Conservation (phyloP, 1,139 yeast species). For the Magnusiomyces paraingens region DNA sequence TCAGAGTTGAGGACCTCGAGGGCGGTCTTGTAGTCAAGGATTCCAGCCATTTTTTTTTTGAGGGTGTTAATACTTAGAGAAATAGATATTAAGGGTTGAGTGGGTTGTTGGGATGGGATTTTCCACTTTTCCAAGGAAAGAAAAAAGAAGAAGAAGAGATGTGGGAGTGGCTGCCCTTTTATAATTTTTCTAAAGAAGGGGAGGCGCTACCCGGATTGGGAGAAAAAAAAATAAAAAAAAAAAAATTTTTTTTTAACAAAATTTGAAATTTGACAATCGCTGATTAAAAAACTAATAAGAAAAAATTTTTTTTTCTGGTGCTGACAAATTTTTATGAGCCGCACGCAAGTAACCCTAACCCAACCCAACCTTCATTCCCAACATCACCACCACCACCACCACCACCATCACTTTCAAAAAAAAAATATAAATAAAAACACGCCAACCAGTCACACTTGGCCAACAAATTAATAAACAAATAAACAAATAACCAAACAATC, state of each 20-base stretch:
- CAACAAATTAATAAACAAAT: no score
- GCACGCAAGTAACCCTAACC: no score
- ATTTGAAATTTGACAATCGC: no score
- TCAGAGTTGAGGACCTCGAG: constrained; percentile 50
- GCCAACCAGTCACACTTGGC: background rate
- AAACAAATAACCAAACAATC: background rate
- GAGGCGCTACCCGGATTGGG: no score
- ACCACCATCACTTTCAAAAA: no score
- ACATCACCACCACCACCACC: no score
- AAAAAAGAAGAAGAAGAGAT: constrained; percentile 9
- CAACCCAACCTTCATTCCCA: no score
- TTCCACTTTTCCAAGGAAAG: constrained; percentile 16
- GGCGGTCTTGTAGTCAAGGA: constrained; percentile 56
- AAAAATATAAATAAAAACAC: background rate
- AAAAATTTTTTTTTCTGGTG: no score
- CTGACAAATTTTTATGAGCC: no score
- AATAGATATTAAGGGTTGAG: constrained; percentile 3
- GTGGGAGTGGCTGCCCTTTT: background rate
- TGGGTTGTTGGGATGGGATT: constrained; percentile 4
- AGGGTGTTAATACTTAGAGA: constrained; percentile 8
- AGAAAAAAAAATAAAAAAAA: no score
- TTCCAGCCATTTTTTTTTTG: constrained; percentile 13
- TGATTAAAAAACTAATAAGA: no score
- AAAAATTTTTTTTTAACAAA: no score
- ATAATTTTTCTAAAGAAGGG: background rate